These are phyloP conservation scores for Trametes villosa DNA, from an alignment of 768 basidiomycete genomes.

Conservation along the genomic window DNA sequence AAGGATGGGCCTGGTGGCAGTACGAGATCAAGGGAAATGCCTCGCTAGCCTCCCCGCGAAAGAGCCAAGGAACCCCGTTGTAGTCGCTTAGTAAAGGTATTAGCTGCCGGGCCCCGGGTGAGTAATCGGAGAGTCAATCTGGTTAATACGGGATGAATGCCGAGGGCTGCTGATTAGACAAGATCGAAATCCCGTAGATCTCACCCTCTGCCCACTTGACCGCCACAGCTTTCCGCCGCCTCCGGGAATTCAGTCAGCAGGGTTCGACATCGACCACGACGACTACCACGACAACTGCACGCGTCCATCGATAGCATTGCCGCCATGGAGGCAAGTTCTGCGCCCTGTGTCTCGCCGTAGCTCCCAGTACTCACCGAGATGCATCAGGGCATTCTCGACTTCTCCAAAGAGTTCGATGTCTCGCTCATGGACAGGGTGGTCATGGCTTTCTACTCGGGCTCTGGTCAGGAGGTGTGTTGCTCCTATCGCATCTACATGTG, in stretches of 20 bases:
- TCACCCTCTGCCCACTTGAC: conserved; percentile 35
- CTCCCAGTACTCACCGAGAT: conserved; percentile 4
- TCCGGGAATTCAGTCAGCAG: conserved; percentile 27
- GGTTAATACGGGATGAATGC: conserved; percentile 3
- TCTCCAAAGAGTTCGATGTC: conserved; percentile 93
- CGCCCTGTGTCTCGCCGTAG: background rate
- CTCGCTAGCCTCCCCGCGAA: background rate
- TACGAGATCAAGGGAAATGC: conserved; percentile 12
- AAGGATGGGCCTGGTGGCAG: conserved; percentile 3
- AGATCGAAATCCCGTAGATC: conserved; percentile 27
- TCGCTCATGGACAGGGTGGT: conserved; percentile 91
- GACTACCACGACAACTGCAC: conserved; percentile 23
- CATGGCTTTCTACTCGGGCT: conserved; percentile 86
- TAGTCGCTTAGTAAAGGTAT: conserved; percentile 7
- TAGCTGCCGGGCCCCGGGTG: background rate
- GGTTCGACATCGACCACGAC: conserved; percentile 29
- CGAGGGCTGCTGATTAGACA: conserved; percentile 21
- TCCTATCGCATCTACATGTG: conserved; percentile 14
- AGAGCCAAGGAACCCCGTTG: background rate
- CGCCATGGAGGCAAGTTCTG: conserved; percentile 45
- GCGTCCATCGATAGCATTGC: conserved; percentile 29
- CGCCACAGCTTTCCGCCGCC: conserved; percentile 28
- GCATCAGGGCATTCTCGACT: conserved; percentile 84
- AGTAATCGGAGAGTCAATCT: conserved; percentile 14
- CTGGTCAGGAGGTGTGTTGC: conserved; percentile 74